Evolutionary conservation across 805 yeast species (phyloP).

Genomic region (Myxozyma geophila): DNA sequence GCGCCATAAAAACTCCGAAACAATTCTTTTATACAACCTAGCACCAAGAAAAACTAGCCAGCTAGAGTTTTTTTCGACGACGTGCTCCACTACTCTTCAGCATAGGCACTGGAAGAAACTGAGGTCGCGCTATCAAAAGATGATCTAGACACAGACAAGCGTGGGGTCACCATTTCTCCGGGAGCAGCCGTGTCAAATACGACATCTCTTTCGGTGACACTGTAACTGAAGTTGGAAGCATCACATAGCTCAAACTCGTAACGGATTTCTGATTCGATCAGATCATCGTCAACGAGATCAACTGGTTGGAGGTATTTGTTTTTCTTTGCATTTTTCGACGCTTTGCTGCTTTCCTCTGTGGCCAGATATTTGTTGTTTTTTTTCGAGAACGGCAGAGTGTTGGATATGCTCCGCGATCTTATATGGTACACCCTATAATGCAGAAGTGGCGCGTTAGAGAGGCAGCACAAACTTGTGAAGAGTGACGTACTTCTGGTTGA

Average conservation of each 20-base stretch:
- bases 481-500: not conserved
- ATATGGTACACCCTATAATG: not conserved
- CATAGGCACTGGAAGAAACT: not conserved
- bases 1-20: no score
- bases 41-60: no score
- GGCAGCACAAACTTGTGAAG: no score
- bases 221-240: constrained; percentile 14
- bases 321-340: not conserved
- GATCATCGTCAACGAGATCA: constrained; percentile 19
- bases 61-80: not conserved
- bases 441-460: not conserved
- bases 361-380: constrained; percentile 15
- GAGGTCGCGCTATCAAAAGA: constrained; percentile 18
- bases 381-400: not conserved
- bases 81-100: not conserved
- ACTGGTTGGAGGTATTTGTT: constrained; percentile 19
- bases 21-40: not conserved
- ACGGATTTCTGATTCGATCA: constrained; percentile 6
- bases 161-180: constrained; percentile 20
- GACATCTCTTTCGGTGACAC: constrained; percentile 4
- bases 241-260: constrained; percentile 18
- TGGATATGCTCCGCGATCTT: constrained; percentile 2
- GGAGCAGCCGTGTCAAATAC: constrained; percentile 3
- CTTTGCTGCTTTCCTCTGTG: not conserved
- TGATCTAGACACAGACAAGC: constrained; percentile 13